phyloP scores from a whole-genome alignment of 768 basidiomycete genomes.

The Harrya chromipes region DNA sequence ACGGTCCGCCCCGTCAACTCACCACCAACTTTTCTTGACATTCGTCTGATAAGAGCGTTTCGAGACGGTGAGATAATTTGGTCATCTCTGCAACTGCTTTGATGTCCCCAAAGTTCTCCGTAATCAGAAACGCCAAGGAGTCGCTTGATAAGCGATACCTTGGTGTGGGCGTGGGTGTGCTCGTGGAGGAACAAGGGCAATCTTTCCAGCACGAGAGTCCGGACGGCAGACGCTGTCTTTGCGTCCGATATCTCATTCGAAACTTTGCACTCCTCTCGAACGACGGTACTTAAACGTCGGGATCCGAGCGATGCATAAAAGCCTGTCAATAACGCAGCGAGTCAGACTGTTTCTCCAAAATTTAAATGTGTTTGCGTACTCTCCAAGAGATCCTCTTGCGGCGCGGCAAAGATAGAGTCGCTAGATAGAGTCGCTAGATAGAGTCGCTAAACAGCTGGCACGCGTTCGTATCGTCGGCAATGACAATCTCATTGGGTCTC shows the following conservation, averaged over 20 bases:
- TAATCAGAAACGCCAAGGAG: too few species aligned
- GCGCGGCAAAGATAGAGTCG: slow-evolving; percentile 69
- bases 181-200: slow-evolving; percentile 92
- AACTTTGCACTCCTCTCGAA: slow-evolving; percentile 75
- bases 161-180: slow-evolving; percentile 63
- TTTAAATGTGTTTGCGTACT: slow-evolving; percentile 35
- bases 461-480: slow-evolving; percentile 84
- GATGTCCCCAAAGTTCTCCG: too few species aligned
- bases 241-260: slow-evolving; percentile 48
- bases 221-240: slow-evolving; percentile 49
- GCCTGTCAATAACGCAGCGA: slow-evolving; percentile 34
- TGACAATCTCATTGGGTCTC: slow-evolving; percentile 64
- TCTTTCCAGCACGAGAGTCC: slow-evolving; percentile 71
- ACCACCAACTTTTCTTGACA: too few species aligned
- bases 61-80: too few species aligned
- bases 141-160: slow-evolving; percentile 42
- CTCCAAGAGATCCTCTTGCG: slow-evolving; percentile 91
- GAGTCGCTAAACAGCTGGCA: slow-evolving; percentile 76
- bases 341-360: background rate
- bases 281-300: slow-evolving; percentile 62
- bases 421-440: slow-evolving; percentile 80
- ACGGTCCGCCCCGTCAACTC: too few species aligned
- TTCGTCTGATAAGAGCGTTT: too few species aligned
- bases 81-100: too few species aligned
- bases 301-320: slow-evolving; percentile 82